Evolutionary conservation across 139 green algal genomes (phyloP), one percentile per base, ranked within the genome.

Genomic region (Closterium sp.): DNA sequence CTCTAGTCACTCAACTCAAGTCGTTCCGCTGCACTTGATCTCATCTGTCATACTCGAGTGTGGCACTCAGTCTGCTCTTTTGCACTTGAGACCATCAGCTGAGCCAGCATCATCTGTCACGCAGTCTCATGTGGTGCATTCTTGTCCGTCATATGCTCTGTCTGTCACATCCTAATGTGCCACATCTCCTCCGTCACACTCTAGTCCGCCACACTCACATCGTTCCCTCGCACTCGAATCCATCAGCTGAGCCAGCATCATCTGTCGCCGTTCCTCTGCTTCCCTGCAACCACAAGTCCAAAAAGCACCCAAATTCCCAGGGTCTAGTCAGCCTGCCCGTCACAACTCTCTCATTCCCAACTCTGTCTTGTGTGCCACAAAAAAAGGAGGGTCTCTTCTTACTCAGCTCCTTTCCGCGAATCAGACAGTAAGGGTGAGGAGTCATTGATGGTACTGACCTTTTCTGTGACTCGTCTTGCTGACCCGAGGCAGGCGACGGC

Each of bases 261-360:
- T 81, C 89, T 88, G 83, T 31, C 89, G 34, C 89, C 81, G 28
- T 25, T 92, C 89, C 83, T 92, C 89, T 31, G 33, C 83, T 84
- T 92, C 89, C 83, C 89, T 92, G 64, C 64, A 87, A 19, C 6
- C 85, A 36, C 83, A 86, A 76, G 12, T 28, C 23, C 0, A 19
- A 76, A 0, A 76, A 28, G 12, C 55, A 76, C 16, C 1, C 55
- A 76, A 2, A 76, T 19, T 28, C 4, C n/a, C n/a, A n/a, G n/a
- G n/a, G n/a, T n/a, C n/a, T n/a, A n/a, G n/a, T n/a, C n/a, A n/a
- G n/a, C n/a, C n/a, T n/a, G n/a, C n/a, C n/a, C n/a, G n/a, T n/a
- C n/a, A n/a, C n/a, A n/a, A n/a, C n/a, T n/a, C n/a, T n/a, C n/a
- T n/a, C n/a, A n/a, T n/a, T n/a, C n/a, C n/a, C n/a, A n/a, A n/a